Base-by-base conservation (phyloP, 352 stramenopile genomes). In the Phytophthora aleatoria region DNA sequence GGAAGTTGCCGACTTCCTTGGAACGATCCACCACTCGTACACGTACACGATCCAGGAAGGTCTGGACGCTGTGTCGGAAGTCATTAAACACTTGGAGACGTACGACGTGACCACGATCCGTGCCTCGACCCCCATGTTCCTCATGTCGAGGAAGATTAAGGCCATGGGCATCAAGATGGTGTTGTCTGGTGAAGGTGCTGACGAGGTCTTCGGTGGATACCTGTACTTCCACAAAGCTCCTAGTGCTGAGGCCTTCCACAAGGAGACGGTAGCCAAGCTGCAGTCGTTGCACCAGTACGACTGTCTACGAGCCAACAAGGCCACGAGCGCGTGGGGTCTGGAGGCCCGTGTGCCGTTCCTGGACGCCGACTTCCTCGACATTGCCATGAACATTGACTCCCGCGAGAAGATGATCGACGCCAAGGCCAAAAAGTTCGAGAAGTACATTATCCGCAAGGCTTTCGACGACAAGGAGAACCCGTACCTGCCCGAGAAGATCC, bases 131-230 rank as follows among this genome's bases (percentile, higher is more conserved):
- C 97, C 97, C n/a, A 99, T 99, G 97, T 99, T 99, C 77, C 83
- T 99, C 49, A 99, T 99, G 97, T 85, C 90, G 6, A 79, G 97
- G 47, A 99, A 99, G 87, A 99, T 99, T 76, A 99, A 99, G 83
- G 97, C 97, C 49, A 99, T 99, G 95, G 97, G 97, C 45, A 98
- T 99, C 69, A 99, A 99, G 82, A 99, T 99, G 97, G 97, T 99
- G 52, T 80, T 99, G 24, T 98, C 85, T 16, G 97, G 97, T 16
- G 97, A 99, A 79, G 97, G 97, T 33, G 97, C 97, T 7, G 97
- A 99, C 71, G 97, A 99, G 69, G 89, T 99, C 5, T 98, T 99
- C 67, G 97, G 95, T 28, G 97, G 97, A 24, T 99, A 99, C 79
- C 78, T 99, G 38, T 99, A 99, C 89, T 99, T 99, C 89, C 97